phyloP scores from a whole-genome alignment of 345 rosid species.

The Mercurialis annua region DNA sequence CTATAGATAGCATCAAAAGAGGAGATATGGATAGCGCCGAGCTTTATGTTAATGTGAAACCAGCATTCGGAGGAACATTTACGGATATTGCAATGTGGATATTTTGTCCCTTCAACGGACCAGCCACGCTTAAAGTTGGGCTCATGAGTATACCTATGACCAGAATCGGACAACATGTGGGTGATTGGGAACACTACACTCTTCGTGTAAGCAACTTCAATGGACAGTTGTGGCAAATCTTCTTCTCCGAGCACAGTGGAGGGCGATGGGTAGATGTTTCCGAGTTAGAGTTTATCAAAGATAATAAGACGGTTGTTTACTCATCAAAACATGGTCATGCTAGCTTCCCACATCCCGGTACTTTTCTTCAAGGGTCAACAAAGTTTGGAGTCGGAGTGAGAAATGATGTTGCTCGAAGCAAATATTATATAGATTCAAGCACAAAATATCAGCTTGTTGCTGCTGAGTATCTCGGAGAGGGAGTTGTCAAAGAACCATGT shows the following conservation, averaged over 20 bases:
- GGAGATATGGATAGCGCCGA: constrained; percentile 73
- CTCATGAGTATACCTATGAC: constrained; percentile 59
- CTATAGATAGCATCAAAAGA: constrained; percentile 41
- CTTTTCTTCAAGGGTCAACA: constrained; percentile 71
- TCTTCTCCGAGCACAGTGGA: constrained; percentile 86
- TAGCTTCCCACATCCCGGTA: constrained; percentile 80
- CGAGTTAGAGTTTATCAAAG: constrained; percentile 57
- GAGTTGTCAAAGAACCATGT: constrained; percentile 56
- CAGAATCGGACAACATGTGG: constrained; percentile 69
- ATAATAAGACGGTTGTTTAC: constrained; percentile 63
- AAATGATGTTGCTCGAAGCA: constrained; percentile 62
- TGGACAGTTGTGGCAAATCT: constrained; percentile 76
- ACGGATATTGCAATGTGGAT: constrained; percentile 92
- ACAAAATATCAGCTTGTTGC: constrained; percentile 59
- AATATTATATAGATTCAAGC: constrained; percentile 64
- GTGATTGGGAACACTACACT: constrained; percentile 94
- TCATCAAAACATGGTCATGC: constrained; percentile 87
- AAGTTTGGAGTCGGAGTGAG: constrained; percentile 74
- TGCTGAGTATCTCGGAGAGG: constrained; percentile 72
- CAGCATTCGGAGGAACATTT: constrained; percentile 83
- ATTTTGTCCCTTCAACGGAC: constrained; percentile 90
- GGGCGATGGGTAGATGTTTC: constrained; percentile 76
- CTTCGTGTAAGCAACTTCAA: constrained; percentile 79
- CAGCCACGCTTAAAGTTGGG: constrained; percentile 77
- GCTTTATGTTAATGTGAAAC: constrained; percentile 86